Evolutionary conservation across 2,329 filamentous ascomycete species (phyloP), one percentile per base, ranked within the genome.

Genomic region (Hypoxylon sp.): DNA sequence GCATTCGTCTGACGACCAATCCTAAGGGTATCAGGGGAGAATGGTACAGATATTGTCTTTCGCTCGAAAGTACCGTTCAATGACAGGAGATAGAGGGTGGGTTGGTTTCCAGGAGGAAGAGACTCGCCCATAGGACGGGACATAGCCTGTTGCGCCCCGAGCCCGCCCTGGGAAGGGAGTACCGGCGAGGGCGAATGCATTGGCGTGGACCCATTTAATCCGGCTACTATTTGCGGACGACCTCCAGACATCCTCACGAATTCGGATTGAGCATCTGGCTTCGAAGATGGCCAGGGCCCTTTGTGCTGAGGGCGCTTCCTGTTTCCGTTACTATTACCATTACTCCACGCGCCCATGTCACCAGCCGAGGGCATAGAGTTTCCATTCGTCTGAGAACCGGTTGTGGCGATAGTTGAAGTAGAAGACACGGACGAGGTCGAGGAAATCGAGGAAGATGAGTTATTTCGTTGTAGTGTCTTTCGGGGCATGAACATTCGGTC

Each of bases 1-100:
- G 91, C 90, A 71, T 99, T 99, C 13, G 94, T 99, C 73, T 99
- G 94, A 36, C 94, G 88, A 32, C 94, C 94, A 67, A 99, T 96
- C 57, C 91, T 87, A 38, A 99, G 78, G 29, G 90, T 88, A n/a
- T 97, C 93, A n/a, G 94, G 94, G 59, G 84, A 89, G 69, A 89
- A 96, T 0, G 94, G 94, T 2, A 99, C 90, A 23, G 83, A 90
- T 63, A 99, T 97, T 31, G 92, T 94, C 75, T 99, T 99, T 66
- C 91, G 87, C 71, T 97, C 94, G 69, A 99, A 99, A 1, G 93
- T 97, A 51, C 91, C 90, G 67, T 99, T 99, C 65, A 97, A 84
- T 0, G 94, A 95, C 4, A 93, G 75, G 4, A 99, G 82, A 55
- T 91, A 91, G 30, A 97, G 81, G 15, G 97, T 86, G 0, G 91